Base-by-base conservation (phyloP, 2,329 filamentous ascomycete genomes). In the Aspergillus sp. region DNA sequence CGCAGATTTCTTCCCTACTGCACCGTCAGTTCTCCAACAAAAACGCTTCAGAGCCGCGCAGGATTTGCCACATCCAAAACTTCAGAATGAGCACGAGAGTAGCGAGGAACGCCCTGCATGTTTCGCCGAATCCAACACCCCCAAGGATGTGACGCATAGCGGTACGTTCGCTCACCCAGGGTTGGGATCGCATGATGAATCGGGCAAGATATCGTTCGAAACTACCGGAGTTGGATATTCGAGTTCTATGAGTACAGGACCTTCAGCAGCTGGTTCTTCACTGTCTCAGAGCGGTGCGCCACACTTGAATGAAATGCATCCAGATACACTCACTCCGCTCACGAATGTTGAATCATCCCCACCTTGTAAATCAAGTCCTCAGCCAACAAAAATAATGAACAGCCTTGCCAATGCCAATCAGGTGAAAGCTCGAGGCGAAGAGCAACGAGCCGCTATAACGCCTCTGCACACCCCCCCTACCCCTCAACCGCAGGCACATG, bases 1-100 rank as follows among this genome's bases (percentile, higher is more conserved):
- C 78, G 86, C 85, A 73, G 83, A 90, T 74, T 93, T 89, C 79
- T 90, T 90, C 71, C 86, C 86, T 59, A 82, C 85, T 66, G 87
- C 86, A 64, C 86, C 87, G 59, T 80, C 81, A 60, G 82, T 81
- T 55, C 68, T 78, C 48, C 70, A 73, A 55, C 66, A 72, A 58
- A 74, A 73, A 69, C 71, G 70, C 64, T 66, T 64, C 54, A 69
- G 69, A 58, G 59, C 64, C 46, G 76, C 78, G 55, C 77, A 76
- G 65, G 80, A 83, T 67, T 75, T 81, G 65, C 79, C 82, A 64
- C 83, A 77, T 67, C 75, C 78, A 46, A 74, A 81, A 73, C 67
- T 56, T n/a, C 60, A 58, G 46, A 42, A 46, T 23, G 56, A 60
- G 48, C 54, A 53, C 37, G 60, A 60, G 25, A 44, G 57, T 22